Percentiles rank a stretch among this genome's conserved stretches.
phyloP scores from a whole-genome alignment of 2,329 filamentous ascomycete genomes.

The Macroventuria anomochaeta region DNA sequence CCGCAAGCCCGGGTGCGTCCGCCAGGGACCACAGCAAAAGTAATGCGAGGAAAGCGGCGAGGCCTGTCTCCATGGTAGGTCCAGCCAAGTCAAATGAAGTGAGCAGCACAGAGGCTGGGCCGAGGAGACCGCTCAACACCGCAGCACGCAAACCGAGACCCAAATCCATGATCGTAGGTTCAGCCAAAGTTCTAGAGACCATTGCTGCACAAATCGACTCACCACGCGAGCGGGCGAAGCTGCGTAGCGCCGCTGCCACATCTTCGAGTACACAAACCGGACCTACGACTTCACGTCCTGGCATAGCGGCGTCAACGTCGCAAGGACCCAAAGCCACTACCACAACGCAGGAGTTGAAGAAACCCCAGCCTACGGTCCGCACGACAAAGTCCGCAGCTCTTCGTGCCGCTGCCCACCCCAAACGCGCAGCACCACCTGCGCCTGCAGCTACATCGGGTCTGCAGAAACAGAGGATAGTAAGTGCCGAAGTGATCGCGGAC shows the following conservation, averaged over 20 bases:
- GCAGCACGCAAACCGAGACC: constrained; percentile 11
- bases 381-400: background rate
- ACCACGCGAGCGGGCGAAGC: constrained; percentile 9
- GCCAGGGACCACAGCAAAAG: background rate
- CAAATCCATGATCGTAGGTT: constrained; percentile 15
- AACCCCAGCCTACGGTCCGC: background rate
- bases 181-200: constrained; percentile 4
- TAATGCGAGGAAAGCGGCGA: background rate
- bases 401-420: background rate
- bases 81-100: background rate
- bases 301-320: background rate
- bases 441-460: background rate
- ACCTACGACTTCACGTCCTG: constrained; percentile 1
- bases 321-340: background rate
- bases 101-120: background rate
- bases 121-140: background rate
- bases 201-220: constrained; percentile 8
- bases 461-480: constrained; percentile 14
- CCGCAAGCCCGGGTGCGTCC: background rate
- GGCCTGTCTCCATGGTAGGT: constrained; percentile 1
- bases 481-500: constrained; percentile 23
- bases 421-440: background rate
- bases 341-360: background rate
- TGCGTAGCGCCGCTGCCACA: background rate
- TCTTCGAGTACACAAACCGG: background rate